phyloP scores from a whole-genome alignment of 345 rosid genomes.

The Pelargonium nanum region DNA sequence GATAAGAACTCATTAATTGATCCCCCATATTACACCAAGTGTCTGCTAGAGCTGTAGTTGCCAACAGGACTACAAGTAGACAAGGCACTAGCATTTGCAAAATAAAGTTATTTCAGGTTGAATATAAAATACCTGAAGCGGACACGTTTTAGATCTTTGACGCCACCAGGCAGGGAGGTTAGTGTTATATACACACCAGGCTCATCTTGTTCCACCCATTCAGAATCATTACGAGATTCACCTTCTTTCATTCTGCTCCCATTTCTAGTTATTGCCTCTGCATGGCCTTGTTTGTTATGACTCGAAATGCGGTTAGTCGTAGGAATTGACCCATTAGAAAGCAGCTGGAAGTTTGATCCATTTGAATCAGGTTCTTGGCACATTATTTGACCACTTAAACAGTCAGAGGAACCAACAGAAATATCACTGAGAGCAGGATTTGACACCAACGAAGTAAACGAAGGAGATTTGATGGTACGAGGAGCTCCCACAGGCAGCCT shows the following conservation, averaged over 20 bases:
- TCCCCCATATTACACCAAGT: no score
- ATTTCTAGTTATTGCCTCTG: conserved; percentile 44
- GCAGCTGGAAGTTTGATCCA: conserved; percentile 27
- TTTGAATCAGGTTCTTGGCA: conserved; percentile 35
- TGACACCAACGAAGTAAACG: conserved; percentile 33
- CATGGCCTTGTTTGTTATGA: conserved; percentile 25
- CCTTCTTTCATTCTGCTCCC: conserved; percentile 52
- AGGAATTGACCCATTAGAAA: conserved; percentile 46
- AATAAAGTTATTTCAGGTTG: no score
- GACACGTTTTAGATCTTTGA: conserved; percentile 79
- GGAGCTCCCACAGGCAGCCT: conserved; percentile 18
- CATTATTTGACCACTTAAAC: conserved; percentile 21
- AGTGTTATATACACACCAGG: conserved; percentile 88
- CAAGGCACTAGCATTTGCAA: no score
- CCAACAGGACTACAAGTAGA: no score
- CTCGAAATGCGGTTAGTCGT: conserved; percentile 28
- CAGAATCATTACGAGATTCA: conserved; percentile 48
- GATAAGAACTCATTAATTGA: no score
- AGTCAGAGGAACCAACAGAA: conserved; percentile 31
- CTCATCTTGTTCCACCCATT: conserved; percentile 90
- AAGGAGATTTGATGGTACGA: conserved; percentile 1
- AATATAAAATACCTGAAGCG: conserved; percentile 64
- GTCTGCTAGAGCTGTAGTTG: no score
- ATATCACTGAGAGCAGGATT: conserved; percentile 39
- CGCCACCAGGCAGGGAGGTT: conserved; percentile 62